Conservation (phyloP, 768 basidiomycete genomes). For the Pleurotus tuoliensis region DNA sequence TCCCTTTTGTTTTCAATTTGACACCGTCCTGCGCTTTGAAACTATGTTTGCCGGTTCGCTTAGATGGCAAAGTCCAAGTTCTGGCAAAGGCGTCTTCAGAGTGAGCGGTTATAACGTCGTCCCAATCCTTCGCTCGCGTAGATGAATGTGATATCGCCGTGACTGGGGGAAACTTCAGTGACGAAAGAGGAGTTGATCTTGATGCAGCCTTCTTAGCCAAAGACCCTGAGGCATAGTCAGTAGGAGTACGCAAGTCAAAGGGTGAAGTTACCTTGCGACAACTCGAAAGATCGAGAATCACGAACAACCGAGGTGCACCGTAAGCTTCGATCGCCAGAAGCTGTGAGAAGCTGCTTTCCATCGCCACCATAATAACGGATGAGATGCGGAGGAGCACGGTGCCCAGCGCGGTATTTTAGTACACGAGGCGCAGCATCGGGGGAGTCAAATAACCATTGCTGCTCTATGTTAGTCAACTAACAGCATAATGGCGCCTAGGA, state of each 20-base stretch:
- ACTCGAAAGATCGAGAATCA: slow-evolving; percentile 90
- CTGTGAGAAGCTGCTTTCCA: slow-evolving; percentile 89
- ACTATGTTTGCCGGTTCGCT: slow-evolving; percentile 73
- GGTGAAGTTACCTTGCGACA: slow-evolving; percentile 73
- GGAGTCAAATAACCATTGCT: slow-evolving; percentile 99
- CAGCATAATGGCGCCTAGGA: not conserved
- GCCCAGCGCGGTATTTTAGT: slow-evolving; percentile 90
- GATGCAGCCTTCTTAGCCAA: slow-evolving; percentile 76
- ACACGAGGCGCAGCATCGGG: slow-evolving; percentile 82
- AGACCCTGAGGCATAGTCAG: slow-evolving; percentile 49
- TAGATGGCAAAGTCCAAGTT: slow-evolving; percentile 84
- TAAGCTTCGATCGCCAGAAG: slow-evolving; percentile 84
- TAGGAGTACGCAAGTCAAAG: not conserved
- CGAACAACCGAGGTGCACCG: slow-evolving; percentile 90
- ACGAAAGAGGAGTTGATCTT: slow-evolving; percentile 73
- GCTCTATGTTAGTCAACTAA: slow-evolving; percentile 11
- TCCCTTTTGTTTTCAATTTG: slow-evolving; percentile 45
- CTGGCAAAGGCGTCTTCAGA: slow-evolving; percentile 77
- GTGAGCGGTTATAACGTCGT: slow-evolving; percentile 92
- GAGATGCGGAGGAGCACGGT: slow-evolving; percentile 85
- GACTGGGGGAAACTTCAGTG: slow-evolving; percentile 82
- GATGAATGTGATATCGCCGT: slow-evolving; percentile 76
- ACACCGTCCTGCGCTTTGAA: slow-evolving; percentile 54
- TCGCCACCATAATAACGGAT: slow-evolving; percentile 97
- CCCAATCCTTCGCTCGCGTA: slow-evolving; percentile 91